Conservation (phyloP, 2,329 filamentous ascomycete species). For the Venturia aucupariae region DNA sequence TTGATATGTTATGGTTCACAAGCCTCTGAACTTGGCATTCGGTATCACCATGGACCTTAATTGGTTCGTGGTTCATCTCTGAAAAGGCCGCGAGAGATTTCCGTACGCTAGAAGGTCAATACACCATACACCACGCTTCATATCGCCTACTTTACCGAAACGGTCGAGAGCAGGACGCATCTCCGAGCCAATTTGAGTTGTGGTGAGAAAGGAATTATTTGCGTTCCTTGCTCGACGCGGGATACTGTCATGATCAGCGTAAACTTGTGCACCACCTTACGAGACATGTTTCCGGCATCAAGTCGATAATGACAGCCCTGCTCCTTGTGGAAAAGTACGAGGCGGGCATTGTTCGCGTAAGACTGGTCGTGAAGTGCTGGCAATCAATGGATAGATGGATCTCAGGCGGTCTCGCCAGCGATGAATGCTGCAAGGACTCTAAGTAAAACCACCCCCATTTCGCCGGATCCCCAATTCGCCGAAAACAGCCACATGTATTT, state of each 20-base stretch:
- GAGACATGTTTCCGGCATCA: neutral
- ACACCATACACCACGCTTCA: neutral
- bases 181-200: neutral
- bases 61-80: too few species aligned
- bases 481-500: too few species aligned
- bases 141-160: neutral
- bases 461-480: too few species aligned
- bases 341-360: neutral
- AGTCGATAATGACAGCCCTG: neutral
- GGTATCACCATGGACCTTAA: neutral
- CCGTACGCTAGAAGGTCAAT: too few species aligned
- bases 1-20: neutral
- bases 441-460: too few species aligned
- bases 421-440: neutral
- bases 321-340: neutral
- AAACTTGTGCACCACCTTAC: neutral
- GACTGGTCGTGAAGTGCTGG: neutral
- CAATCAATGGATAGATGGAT: neutral
- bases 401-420: neutral
- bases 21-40: neutral
- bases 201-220: neutral
- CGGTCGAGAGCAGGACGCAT: neutral
- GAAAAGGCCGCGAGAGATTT: neutral
- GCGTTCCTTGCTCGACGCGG: slow-evolving; percentile 1
- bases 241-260: neutral